These are phyloP conservation scores for Ascochyta koolunga DNA, from an alignment of 2,329 filamentous ascomycete genomes.

Conservation along the genomic window DNA sequence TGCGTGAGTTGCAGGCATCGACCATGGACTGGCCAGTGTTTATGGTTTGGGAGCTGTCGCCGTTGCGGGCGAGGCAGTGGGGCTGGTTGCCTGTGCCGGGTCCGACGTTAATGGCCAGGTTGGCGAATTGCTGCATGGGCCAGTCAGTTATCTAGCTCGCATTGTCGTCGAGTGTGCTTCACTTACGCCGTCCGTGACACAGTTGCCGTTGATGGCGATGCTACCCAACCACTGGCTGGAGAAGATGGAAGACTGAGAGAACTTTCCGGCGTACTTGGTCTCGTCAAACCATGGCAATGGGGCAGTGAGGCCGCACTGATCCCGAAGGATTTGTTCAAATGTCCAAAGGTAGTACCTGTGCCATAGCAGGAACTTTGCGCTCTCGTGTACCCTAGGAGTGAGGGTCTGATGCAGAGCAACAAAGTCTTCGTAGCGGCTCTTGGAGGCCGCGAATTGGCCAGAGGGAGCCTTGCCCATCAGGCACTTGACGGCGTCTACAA, in stretches of 20 bases:
- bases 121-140: constrained; percentile 38
- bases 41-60: constrained; percentile 29
- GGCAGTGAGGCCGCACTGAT: constrained; percentile 51
- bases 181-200: constrained; percentile 45
- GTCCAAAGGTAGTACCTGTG: constrained; percentile 52
- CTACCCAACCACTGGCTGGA: constrained; percentile 35
- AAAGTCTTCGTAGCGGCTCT: constrained; percentile 43
- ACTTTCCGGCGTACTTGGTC: constrained; percentile 42
- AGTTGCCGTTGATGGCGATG: constrained; percentile 31
- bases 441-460: constrained; percentile 33
- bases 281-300: constrained; percentile 49
- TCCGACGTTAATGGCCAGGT: constrained; percentile 39
- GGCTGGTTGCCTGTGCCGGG: constrained; percentile 34
- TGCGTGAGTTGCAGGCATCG: constrained; percentile 34
- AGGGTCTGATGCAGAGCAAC: constrained; percentile 42
- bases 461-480: constrained; percentile 30
- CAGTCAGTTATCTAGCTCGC: constrained; percentile 13
- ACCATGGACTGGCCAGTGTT: constrained; percentile 40
- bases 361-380: constrained; percentile 50
- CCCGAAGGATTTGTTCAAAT: constrained; percentile 50
- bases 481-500: constrained; percentile 38
- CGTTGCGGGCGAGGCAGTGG: constrained; percentile 44
- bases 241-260: constrained; percentile 40
- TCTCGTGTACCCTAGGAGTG: constrained; percentile 42
- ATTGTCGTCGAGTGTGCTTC: background rate